Percentiles rank a stretch among this genome's conserved stretches.
Evolutionary conservation across 1,284 basidiomycete genomes (phyloP).

Genomic region (Phenoliferia sp.): DNA sequence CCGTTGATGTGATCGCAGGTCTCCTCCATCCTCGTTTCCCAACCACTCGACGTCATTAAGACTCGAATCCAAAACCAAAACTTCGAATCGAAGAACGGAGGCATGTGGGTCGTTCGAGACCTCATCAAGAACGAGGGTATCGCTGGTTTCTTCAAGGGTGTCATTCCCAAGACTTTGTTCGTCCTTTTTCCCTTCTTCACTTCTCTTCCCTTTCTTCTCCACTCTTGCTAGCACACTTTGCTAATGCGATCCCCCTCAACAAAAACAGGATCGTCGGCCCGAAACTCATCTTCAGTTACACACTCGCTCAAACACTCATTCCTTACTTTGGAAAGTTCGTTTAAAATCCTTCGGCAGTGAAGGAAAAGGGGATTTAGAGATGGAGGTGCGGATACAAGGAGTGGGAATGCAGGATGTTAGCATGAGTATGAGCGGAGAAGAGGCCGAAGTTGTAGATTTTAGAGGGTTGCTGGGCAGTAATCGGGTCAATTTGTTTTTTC

Average conservation of each 20-base stretch:
- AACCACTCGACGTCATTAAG: constrained; percentile 92
- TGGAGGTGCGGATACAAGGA: too few relatives aligned
- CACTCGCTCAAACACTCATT: constrained; percentile 91
- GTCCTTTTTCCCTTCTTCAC: not conserved
- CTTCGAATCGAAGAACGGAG: constrained; percentile 82
- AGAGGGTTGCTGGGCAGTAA: too few relatives aligned
- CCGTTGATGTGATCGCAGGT: constrained; percentile 40
- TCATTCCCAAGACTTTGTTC: constrained; percentile 62
- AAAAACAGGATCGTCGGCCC: constrained; percentile 86
- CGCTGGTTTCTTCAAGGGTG: constrained; percentile 83
- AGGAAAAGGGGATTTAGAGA: too few relatives aligned
- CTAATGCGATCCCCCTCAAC: not conserved
- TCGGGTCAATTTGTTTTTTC: too few relatives aligned
- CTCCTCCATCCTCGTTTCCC: constrained; percentile 91
- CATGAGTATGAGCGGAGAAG: too few relatives aligned
- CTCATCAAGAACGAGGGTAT: constrained; percentile 81
- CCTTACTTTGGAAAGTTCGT: constrained; percentile 50
- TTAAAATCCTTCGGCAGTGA: too few relatives aligned
- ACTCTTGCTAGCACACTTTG: not conserved
- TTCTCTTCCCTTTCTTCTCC: constrained; percentile 5
- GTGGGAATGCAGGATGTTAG: too few relatives aligned
- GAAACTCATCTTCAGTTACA: constrained; percentile 97
- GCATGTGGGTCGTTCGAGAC: constrained; percentile 80
- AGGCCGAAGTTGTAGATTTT: too few relatives aligned
- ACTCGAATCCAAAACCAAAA: constrained; percentile 97